Evolutionary conservation across 75 land plant species (phyloP), one percentile per base, ranked within the genome.

Genomic region (Cryptomeria japonica): DNA sequence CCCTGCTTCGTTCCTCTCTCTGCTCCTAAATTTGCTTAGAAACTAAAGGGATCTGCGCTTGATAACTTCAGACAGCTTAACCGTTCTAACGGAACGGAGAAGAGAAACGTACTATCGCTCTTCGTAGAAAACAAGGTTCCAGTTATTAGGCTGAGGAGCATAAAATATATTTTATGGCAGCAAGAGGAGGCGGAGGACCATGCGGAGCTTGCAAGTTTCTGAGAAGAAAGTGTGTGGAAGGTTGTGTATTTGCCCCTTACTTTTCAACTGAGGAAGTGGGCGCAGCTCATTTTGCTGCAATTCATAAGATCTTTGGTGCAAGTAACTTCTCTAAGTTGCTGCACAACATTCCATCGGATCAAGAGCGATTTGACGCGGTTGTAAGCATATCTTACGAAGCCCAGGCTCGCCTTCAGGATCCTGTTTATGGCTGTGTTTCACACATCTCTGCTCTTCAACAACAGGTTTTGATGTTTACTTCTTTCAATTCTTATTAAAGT

Each of bases 131-230:
- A 56, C 61, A 18, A 58, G 64, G 64, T 58, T 58, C 19, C 64
- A 19, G 28, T 25, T 7, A 5, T 64, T 22, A 25, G 28, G 80
- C 0, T 19, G 10, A 79, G 15, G 28, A 22, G n/a, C 39, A 39
- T 39, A 22, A 79, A 22, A 19, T 25, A 25, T 64, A 64, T 64
- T n/a, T n/a, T 22, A 64, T 64, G 70, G 70, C 70, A 0, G 41
- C 68, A 3, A 28, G 87, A 46, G 89, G 89, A 3, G 72, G 49
- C 22, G 86, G 79, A 16, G 51, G 79, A 5, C 87, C 87, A 36
- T 92, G 93, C 46, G 93, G 93, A 39, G 93, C 92, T 11, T 92
- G 92, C 85, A 92, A 92, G 87, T 91, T 92, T 72, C 87, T 92
- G 55, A 80, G 93, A 8, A 83, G 93, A 41, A 92, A 92, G 85